Evolutionary conservation across 2,329 filamentous ascomycete genomes (phyloP).

Genomic region (Triangularia verruculosa): DNA sequence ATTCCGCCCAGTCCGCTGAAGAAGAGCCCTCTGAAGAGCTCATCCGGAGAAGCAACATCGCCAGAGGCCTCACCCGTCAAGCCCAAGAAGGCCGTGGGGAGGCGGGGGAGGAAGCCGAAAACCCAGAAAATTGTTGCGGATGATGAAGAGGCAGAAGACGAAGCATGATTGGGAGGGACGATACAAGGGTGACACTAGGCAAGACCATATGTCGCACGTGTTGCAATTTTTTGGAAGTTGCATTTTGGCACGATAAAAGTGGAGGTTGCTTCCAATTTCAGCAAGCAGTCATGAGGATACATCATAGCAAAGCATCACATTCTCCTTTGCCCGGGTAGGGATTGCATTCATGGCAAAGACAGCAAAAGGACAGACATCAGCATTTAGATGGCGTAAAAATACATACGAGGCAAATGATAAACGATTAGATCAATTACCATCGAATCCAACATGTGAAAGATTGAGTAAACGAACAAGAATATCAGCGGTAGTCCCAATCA

Average conservation of each 20-base stretch:
- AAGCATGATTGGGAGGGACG: slow-evolving; percentile 9
- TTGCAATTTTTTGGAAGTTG: neutral
- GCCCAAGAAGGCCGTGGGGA: slow-evolving; percentile 12
- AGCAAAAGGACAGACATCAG: neutral
- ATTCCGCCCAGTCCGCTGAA: neutral
- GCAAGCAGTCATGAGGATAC: neutral
- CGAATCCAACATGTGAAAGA: neutral
- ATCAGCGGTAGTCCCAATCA: slow-evolving; percentile 5
- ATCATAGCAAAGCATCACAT: neutral
- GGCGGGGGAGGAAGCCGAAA: slow-evolving; percentile 20
- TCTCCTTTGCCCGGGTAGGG: neutral
- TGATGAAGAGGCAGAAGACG: slow-evolving; percentile 23
- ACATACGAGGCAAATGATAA: neutral
- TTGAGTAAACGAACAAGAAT: neutral
- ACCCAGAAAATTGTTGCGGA: slow-evolving; percentile 11
- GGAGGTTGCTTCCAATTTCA: neutral
- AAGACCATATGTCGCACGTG: no score
- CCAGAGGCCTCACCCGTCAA: slow-evolving; percentile 11
- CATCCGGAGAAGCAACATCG: neutral
- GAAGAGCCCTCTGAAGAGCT: slow-evolving; percentile 1
- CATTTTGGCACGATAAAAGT: neutral
- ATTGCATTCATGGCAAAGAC: neutral
- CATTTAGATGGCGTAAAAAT: neutral
- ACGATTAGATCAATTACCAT: neutral
- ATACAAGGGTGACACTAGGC: neutral